Base-by-base conservation (phyloP, 495 filamentous ascomycete genomes). In the Lophiostoma macrostomum region DNA sequence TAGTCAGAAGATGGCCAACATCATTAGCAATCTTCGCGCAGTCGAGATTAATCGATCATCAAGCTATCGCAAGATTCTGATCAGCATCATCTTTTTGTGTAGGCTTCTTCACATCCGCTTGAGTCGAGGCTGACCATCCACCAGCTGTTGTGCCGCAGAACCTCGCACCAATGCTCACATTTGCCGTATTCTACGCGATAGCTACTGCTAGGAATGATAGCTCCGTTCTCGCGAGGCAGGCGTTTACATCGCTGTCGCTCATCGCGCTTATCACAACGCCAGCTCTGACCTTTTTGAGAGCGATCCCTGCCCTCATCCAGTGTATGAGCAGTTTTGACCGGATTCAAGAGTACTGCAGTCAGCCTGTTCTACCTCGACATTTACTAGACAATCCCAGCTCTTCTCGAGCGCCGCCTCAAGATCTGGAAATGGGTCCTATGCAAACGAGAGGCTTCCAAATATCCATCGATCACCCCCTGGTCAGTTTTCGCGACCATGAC, bases 261-360 rank as follows among this genome's bases (percentile, higher is more conserved):
- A 42, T 42, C 39, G 8, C 39, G 20, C 39, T 42, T 42, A 22
- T 42, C 39, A 42, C 39, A 42, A 22, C 25, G 19, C 39, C 39
- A 42, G 39, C 39, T 42, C 39, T 42, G 39, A 42, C 39, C 13
- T 42, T 42, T 7, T 22, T 42, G 4, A 42, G 25, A 42, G 39
- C 39, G 16, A 42, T 42, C 19, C 39, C 39, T 14, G 39, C 39
- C 19, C 39, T 42, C 39, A 42, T 42, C 8, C 39, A 42, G 39
- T 42, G 39, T 22, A 22, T 42, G 4, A 42, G 39, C 25, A 42
- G 39, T 22, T 42, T 42, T 42, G 39, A 42, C 39, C 39, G 39
- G 39, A 42, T 42, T 42, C 39, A 42, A 42, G 39, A 42, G 39
- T 42, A 42, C 39, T 42, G 39, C 39, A 42, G 39, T 22, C 39